Conservation (phyloP, 495 filamentous ascomycete genomes). For the Neurospora sp. region DNA sequence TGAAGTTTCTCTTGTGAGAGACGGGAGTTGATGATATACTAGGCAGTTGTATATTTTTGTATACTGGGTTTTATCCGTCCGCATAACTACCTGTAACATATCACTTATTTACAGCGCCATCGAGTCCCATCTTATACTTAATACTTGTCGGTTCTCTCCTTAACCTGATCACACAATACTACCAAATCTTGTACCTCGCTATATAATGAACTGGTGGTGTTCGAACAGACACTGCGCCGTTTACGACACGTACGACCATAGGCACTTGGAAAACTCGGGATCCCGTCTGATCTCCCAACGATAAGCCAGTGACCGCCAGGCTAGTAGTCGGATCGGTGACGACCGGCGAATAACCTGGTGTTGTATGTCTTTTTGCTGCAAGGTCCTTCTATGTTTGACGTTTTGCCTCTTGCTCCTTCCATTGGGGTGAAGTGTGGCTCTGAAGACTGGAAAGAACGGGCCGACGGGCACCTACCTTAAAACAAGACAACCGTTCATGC, state of each 20-base stretch:
- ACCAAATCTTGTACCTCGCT: not conserved
- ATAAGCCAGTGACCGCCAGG: not conserved
- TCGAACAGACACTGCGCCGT: not conserved
- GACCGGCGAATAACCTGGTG: not conserved
- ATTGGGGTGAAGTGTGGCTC: no score
- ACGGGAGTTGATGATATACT: not conserved
- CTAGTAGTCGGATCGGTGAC: not conserved
- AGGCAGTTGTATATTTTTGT: not conserved
- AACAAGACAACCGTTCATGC: no score
- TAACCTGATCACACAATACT: not conserved
- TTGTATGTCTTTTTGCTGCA: not conserved
- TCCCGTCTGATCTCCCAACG: not conserved
- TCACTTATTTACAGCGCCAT: not conserved
- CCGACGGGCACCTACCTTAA: no score
- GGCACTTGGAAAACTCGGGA: not conserved
- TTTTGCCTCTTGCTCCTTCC: no score
- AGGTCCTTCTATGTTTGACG: no score
- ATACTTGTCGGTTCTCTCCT: not conserved
- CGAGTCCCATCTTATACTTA: no score
- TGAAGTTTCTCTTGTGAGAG: not conserved
- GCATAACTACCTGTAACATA: not conserved
- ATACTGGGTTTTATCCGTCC: not conserved
- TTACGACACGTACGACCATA: not conserved
- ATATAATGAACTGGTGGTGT: not conserved
- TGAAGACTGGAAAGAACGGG: no score